These are phyloP conservation scores for Saprolegnia diclina DNA, from an alignment of 352 stramenopile species.

Conservation along the genomic window DNA sequence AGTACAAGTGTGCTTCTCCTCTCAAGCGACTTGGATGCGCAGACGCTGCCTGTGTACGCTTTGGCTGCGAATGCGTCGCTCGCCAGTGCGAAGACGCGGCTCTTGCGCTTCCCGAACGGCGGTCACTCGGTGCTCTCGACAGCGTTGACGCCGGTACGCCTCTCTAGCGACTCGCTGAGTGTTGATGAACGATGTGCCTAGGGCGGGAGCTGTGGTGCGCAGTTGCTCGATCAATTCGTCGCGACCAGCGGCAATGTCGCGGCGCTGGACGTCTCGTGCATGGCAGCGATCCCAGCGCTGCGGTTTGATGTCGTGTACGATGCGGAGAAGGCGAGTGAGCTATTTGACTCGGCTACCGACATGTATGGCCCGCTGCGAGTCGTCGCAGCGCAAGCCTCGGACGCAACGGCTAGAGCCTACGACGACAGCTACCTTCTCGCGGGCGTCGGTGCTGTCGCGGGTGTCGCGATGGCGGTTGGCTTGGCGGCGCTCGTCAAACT, in stretches of 20 bases:
- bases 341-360: not conserved
- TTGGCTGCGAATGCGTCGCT: slow-evolving; percentile 31
- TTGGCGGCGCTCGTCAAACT: not conserved
- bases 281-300: slow-evolving; percentile 19
- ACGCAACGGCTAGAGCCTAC: not conserved
- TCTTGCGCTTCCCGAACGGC: slow-evolving; percentile 43
- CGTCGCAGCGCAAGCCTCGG: not conserved
- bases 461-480: not conserved
- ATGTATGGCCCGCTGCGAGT: not conserved
- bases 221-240: slow-evolving; percentile 29
- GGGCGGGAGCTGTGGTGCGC: slow-evolving; percentile 26
- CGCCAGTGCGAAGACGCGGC: slow-evolving; percentile 34
- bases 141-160: slow-evolving; percentile 26
- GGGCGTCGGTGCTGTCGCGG: not conserved
- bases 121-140: slow-evolving; percentile 35
- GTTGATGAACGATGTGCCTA: not conserved
- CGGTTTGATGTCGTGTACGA: slow-evolving; percentile 3
- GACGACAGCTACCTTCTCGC: not conserved
- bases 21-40: slow-evolving; percentile 32
- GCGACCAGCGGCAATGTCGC: slow-evolving; percentile 26
- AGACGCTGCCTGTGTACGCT: slow-evolving; percentile 37
- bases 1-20: slow-evolving; percentile 31
- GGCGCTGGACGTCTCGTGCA: slow-evolving; percentile 31
- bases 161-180: not conserved
- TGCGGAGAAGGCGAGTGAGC: not conserved